phyloP scores from a whole-genome alignment of 495 filamentous ascomycete genomes.

The Penicillium steckii region DNA sequence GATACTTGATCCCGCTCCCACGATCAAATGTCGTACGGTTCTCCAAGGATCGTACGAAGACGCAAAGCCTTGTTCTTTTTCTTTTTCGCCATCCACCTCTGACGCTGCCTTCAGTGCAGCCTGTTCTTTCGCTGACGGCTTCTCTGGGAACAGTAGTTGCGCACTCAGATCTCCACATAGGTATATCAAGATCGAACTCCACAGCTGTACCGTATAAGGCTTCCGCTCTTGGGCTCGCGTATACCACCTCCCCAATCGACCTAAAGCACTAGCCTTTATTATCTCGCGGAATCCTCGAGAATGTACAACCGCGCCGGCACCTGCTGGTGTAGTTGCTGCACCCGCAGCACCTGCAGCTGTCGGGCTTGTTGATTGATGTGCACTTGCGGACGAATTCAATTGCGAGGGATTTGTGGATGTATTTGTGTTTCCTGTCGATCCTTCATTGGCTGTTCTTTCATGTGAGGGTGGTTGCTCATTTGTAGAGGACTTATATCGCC shows the following conservation, averaged over 20 bases:
- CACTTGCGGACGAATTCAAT: background rate
- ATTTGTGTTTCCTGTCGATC: constrained; percentile 1
- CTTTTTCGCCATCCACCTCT: constrained; percentile 6
- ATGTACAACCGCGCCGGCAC: constrained; percentile 43
- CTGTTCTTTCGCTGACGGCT: constrained; percentile 13
- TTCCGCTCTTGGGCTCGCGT: constrained; percentile 63
- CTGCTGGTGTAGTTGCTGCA: constrained; percentile 24
- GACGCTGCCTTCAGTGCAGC: background rate
- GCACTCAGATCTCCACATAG: constrained; percentile 77
- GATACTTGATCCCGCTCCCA: constrained; percentile 69
- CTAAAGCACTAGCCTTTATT: constrained; percentile 53
- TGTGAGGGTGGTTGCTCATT: constrained; percentile 7
- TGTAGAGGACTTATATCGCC: constrained; percentile 26
- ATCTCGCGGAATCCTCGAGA: constrained; percentile 59
- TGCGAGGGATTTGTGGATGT: background rate
- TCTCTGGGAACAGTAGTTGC: constrained; percentile 55
- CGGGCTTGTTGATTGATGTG: constrained; percentile 1
- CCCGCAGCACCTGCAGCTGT: constrained; percentile 14
- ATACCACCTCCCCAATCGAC: constrained; percentile 52
- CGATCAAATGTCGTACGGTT: constrained; percentile 68
- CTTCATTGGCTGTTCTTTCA: constrained; percentile 2
- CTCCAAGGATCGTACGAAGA: constrained; percentile 66
- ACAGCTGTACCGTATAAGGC: constrained; percentile 77
- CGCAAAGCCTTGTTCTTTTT: constrained; percentile 28
- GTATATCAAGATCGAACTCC: constrained; percentile 74